Evolutionary conservation across 768 basidiomycete species (phyloP), one percentile per base, ranked within the genome.

Genomic region (Rhodotorula diobovata): DNA sequence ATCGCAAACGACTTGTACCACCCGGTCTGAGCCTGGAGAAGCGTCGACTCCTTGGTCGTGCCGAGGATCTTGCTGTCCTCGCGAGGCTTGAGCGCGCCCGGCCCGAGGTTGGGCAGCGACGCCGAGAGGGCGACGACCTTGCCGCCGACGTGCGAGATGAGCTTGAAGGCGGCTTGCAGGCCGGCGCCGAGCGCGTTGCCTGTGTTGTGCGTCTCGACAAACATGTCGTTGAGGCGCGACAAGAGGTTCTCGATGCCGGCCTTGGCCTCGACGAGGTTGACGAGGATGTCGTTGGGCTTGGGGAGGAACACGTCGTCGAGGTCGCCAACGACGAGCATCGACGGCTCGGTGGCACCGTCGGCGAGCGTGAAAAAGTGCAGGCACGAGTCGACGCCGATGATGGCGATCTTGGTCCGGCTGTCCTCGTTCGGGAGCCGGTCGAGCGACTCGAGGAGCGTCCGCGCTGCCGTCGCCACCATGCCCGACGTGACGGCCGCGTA

Each of bases 1-100:
- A 98, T 99, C 28, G 96, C 93, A 75, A 98, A 97, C 0, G 91
- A 92, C 84, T 99, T 99, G 85, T 97, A 98, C 84, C 95, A 99
- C 8, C 89, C 86, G 28, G 89, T 90, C 0, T 90, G 93, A n/a
- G 96, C 86, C 83, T 94, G 93, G 45, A 99, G 85, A 21, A 99
- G 84, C 25, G 87, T 86, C 21, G 92, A 94, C 84, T 99, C 96
- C 85, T 98, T 99, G 50, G 90, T 82, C 18, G 96, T 98, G 34
- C 96, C 96, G 46, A 98, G 85, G 66, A 97, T 83, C 81, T 98
- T 99, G 58, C 92, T 89, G 81, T 99, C 96, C 77, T 99, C 96
- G 70, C 96, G 85, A 80, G 93, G 92, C 83, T 98, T 98, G 69
- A 99, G 85, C 20, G 91, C 86, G 60, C 96, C 96, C 35, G 89